phyloP scores from a whole-genome alignment of 768 basidiomycete species.

The Rhizopogon vinicolor region DNA sequence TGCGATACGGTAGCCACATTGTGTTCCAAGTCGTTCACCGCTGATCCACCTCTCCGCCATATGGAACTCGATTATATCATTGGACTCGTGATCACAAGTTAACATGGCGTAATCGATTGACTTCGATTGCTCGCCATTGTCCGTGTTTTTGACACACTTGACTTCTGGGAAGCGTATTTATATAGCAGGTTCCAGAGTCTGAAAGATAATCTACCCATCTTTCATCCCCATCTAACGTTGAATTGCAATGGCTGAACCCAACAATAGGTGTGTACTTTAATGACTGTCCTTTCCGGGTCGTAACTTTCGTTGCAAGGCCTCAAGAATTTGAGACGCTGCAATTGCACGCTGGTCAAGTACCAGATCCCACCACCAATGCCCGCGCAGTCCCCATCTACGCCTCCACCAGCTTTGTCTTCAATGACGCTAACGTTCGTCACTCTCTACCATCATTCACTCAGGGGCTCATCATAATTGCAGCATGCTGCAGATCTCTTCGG shows the following conservation, averaged over 20 bases:
- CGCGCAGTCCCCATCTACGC: conserved; percentile 64
- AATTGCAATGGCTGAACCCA: conserved; percentile 15
- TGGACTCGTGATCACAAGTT: too few relatives aligned
- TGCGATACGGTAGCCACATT: too few relatives aligned
- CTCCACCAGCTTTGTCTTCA: conserved; percentile 51
- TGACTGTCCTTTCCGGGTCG: background rate
- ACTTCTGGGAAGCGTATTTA: background rate
- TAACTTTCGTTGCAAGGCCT: conserved; percentile 12
- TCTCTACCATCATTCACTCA: background rate
- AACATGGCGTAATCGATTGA: too few relatives aligned
- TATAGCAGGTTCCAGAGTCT: background rate
- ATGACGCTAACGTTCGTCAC: conserved; percentile 40
- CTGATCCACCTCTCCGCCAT: too few relatives aligned
- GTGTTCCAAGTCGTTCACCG: too few relatives aligned
- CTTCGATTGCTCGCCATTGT: too few relatives aligned
- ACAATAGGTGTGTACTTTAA: conserved; percentile 15
- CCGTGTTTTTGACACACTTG: too few relatives aligned
- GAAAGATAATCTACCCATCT: background rate
- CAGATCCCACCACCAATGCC: too few relatives aligned
- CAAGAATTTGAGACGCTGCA: conserved; percentile 61
- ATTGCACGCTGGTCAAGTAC: too few relatives aligned
- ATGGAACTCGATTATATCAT: too few relatives aligned
- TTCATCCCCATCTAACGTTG: background rate
- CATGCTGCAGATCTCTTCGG: conserved; percentile 55
- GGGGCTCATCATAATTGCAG: conserved; percentile 19